Base-by-base conservation (phyloP, 2,329 filamentous ascomycete species). In the Seiridium unicorne region DNA sequence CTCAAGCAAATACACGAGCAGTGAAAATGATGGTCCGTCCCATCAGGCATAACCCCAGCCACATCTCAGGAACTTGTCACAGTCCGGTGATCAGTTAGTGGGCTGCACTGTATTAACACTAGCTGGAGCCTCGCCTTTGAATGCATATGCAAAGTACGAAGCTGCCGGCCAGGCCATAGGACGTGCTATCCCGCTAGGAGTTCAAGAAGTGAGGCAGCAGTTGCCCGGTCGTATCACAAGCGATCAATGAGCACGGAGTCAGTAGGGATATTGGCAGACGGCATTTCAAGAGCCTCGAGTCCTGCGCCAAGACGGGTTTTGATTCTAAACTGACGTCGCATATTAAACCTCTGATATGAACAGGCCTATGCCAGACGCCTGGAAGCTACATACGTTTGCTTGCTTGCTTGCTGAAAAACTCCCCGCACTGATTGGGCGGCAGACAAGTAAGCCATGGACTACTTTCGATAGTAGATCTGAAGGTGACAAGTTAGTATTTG, bases 391-490 rank as follows among this genome's bases (percentile, higher is more conserved):
- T 26, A 26, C 18, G 18, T 26, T 26, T 26, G 18, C 18, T 26
- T 38, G 44, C 47, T 48, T 57, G 54, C 26, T 57, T 48, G 54
- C 38, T 32, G 26, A 8, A 47, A 31, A 10, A 46, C 34, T 46
- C 31, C 38, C 54, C 31, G 51, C 38, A n/a, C 36, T 36, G 7
- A 38, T 13, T 32, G 36, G 13, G 36, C 31, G 18, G 26, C 36
- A 35, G 42, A 57, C n/a, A 35, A 49, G 32, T 11, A 42, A 42
- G 44, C 10, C n/a, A 36, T 58, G 9, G 44, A 31, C 44, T 40
- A 77, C 62, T 77, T 77, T 59, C 75, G 70, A 64, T 77, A 77
- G 55, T 75, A 77, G 53, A 77, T 77, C 74, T 77, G 63, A 55
- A 38, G 38, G 44, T n/a, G 49, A 55, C 49, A 46, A 44, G 63